These are phyloP conservation scores for Penicillium sumatraense DNA, from an alignment of 2,329 filamentous ascomycete species.

Conservation along the genomic window DNA sequence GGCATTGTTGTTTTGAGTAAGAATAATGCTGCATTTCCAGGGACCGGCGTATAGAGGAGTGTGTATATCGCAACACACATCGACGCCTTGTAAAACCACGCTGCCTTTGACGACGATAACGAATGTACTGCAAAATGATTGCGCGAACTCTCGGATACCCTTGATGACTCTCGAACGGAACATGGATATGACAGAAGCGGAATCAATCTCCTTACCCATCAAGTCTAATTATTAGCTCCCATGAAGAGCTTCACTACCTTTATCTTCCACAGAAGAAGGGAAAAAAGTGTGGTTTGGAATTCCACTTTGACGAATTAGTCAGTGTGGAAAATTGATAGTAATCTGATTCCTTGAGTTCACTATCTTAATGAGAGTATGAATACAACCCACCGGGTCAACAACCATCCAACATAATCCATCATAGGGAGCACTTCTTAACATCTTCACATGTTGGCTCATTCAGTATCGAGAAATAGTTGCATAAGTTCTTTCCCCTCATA, in stretches of 20 bases:
- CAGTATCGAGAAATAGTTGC: too few relatives aligned
- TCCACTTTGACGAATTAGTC: neutral
- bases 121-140: neutral
- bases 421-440: neutral
- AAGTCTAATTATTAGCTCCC: neutral
- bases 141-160: neutral
- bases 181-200: neutral
- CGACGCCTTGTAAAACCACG: neutral
- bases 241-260: neutral
- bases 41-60: slow-evolving; percentile 69
- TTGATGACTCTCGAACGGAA: neutral
- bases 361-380: neutral
- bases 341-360: neutral
- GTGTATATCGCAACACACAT: neutral
- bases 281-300: neutral
- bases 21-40: slow-evolving; percentile 82
- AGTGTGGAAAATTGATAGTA: neutral
- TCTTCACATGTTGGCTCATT: neutral
- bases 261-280: neutral
- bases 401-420: neutral
- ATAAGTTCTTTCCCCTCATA: too few relatives aligned
- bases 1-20: slow-evolving; percentile 93
- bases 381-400: neutral
- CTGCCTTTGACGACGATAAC: neutral
- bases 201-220: neutral